Base-by-base conservation (phyloP, 176 grass and related monocot species). In the Miscanthus lutarioriparius region DNA sequence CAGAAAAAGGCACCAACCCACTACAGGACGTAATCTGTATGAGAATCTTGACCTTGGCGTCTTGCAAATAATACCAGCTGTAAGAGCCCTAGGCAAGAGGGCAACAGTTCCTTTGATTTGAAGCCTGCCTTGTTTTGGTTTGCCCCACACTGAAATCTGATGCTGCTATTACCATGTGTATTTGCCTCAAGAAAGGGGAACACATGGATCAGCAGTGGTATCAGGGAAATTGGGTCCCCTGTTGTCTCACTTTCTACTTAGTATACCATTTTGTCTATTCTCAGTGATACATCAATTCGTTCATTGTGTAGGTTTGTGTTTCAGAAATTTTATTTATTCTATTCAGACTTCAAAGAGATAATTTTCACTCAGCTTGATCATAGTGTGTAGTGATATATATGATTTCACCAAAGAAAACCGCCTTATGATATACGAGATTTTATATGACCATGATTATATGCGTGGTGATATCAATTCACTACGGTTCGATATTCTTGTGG, bases 1-100 rank as follows among this genome's bases (percentile, higher is more conserved):
- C 79, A 28, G 16, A 64, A 71, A 49, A 61, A 36, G 62, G 62
- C 64, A 82, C 67, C 90, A 64, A 83, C 67, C 78, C 82, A 92
- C 43, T 80, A 82, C 43, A 89, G 45, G 71, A 74, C 54, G 83
- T 49, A 54, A 91, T 91, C 88, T 48, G 88, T 82, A 85, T 91
- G 95, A 97, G 90, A 94, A 97, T 97, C 92, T 92, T 97, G 95
- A 92, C 95, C 90, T 92, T 83, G 87, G 77, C 67, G 44, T 89
- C 70, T 92, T 75, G 80, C 77, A 90, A 91, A 91, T 85, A 87
- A 86, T 61, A 76, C 75, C 39, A 26, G 56, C 27, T 39, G 28
- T 44, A 70, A 37, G 19, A 83, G 77, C 85, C 77, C 84, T 72
- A 76, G 75, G 80, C 73, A 51, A 41, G 82, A 91, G 86, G 86